A percentile compares a stretch with the other conserved stretches of the same genome.
These are phyloP conservation scores for Triticum dicoccoides DNA, from an alignment of 176 grass and related monocot genomes.

Conservation along the genomic window DNA sequence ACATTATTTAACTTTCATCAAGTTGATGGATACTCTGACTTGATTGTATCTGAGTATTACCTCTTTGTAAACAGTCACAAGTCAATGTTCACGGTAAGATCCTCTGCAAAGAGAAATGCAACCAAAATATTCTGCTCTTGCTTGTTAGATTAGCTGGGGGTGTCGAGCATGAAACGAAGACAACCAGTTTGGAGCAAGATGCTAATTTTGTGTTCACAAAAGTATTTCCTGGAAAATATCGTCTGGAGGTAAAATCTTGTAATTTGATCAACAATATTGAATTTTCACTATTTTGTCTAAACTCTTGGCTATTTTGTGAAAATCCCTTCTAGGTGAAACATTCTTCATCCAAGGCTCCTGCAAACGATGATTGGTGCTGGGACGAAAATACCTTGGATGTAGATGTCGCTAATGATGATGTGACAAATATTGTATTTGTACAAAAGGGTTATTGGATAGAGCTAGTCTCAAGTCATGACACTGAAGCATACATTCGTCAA, in stretches of 20 bases:
- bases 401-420: conserved; percentile 74
- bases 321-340: conserved; percentile 54
- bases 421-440: conserved; percentile 71
- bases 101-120: conserved; percentile 82
- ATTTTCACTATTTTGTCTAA: conserved; percentile 8
- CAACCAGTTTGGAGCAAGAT: conserved; percentile 58
- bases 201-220: conserved; percentile 71
- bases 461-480: conserved; percentile 77
- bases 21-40: background rate
- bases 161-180: conserved; percentile 59
- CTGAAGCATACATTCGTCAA: conserved; percentile 67
- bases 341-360: conserved; percentile 24
- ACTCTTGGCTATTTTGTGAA: conserved; percentile 1
- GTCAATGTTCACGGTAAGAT: conserved; percentile 91
- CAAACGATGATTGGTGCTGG: conserved; percentile 92
- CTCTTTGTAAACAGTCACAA: conserved; percentile 65
- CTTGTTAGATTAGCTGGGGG: conserved; percentile 72
- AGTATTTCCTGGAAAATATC: conserved; percentile 97
- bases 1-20: background rate
- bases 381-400: conserved; percentile 63
- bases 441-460: conserved; percentile 95
- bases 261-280: background rate
- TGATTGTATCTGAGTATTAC: conserved; percentile 28
- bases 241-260: conserved; percentile 60
- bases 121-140: conserved; percentile 58